Evolutionary conservation across 2,329 filamentous ascomycete genomes (phyloP), one percentile per base, ranked within the genome.

Genomic region (Graphiopsis chlorocephala): DNA sequence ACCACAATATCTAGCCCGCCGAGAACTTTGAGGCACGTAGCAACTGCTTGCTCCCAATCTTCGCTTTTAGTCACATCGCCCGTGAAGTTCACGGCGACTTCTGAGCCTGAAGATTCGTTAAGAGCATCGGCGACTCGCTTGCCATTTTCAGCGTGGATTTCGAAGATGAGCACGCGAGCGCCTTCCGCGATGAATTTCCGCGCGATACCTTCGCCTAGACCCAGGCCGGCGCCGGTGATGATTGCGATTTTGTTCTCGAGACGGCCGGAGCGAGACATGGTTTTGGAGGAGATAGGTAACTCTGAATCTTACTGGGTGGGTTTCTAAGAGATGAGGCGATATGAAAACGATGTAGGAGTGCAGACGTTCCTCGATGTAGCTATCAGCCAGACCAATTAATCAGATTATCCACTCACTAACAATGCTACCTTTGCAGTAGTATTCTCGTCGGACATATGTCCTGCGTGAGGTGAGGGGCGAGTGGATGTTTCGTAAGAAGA

Each of bases 1-100:
- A 77, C 71, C 61, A 77, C 69, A 17, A 78, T 71, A 61, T 78
- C 77, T 28, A 78, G 63, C 20, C 76, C 62, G 12, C 75, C 73
- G 64, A 74, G 73, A 20, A 57, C 66, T 14, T 67, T 53, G 31
- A 70, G 26, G 7, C 68, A 66, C 4, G 65, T 63, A 33, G 72
- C 75, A 10, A 52, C 65, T 26, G 72, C 55, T 10, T 76, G 75
- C 50, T 72, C 72, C 42, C 55, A 61, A 11, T 65, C 65, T 6
- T 78, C 69, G 0, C 68, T 68, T 14, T 58, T 60, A 71, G 70
- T 17, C 73, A 68, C 20, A 73, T 71, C 6, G 52, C 60, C 8
- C 73, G 70, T 14, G 66, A 64, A 17, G 74, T 75, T 35, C 17
- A 78, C 67, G 66, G 78, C 74, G 3, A 71, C 71, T 45, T 70